Conservation (phyloP, 768 basidiomycete genomes). For the Suillus subaureus region DNA sequence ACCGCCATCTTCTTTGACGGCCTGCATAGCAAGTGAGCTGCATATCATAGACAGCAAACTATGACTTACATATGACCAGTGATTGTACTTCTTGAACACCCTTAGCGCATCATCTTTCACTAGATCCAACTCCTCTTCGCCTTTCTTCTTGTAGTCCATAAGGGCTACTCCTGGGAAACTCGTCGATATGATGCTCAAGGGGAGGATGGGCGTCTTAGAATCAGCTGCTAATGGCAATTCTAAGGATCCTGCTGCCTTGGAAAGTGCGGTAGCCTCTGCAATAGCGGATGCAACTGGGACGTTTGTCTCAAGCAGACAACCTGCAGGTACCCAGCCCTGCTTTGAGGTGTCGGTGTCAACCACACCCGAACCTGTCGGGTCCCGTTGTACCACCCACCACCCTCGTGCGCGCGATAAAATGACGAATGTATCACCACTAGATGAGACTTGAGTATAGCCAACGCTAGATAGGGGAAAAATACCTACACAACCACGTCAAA, state of each 20-base stretch:
- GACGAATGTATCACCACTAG: conserved; percentile 89
- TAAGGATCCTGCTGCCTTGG: conserved; percentile 47
- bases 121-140: conserved; percentile 89
- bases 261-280: conserved; percentile 74
- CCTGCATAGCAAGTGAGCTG: conserved; percentile 45
- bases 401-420: conserved; percentile 93
- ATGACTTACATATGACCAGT: conserved; percentile 86
- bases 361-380: conserved; percentile 80
- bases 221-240: conserved; percentile 36
- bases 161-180: conserved; percentile 95
- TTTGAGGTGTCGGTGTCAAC: conserved; percentile 76
- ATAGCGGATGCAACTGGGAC: conserved; percentile 89
- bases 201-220: conserved; percentile 79
- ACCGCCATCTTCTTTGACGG: conserved; percentile 91
- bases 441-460: conserved; percentile 11
- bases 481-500: conserved; percentile 96
- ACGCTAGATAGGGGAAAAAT: conserved; percentile 6
- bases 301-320: conserved; percentile 91
- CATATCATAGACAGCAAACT: conserved; percentile 9
- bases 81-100: conserved; percentile 97
- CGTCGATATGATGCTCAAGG: conserved; percentile 91
- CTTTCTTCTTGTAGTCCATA: conserved; percentile 96
- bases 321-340: conserved; percentile 98
- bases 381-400: conserved; percentile 99
- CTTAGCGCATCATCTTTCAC: conserved; percentile 86